phyloP scores from a whole-genome alignment of 139 green algal species.

The Chlamydomonas sp. region DNA sequence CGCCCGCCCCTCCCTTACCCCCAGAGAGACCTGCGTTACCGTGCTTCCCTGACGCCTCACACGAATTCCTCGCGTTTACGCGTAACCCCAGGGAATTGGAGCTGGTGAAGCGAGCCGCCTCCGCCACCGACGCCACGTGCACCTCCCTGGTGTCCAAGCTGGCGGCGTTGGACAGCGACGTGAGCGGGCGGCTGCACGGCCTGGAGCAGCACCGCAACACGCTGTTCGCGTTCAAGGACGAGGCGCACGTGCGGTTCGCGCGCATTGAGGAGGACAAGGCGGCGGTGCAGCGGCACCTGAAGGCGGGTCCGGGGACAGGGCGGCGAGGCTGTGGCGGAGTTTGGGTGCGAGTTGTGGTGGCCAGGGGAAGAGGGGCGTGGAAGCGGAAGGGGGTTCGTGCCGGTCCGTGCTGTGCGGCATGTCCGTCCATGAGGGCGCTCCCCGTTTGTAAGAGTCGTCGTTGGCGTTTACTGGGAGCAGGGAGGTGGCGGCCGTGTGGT shows the following conservation, averaged over 20 bases:
- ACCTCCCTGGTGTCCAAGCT: background rate
- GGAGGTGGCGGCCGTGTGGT: too few relatives aligned
- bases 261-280: background rate
- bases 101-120: constrained; percentile 22
- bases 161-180: background rate
- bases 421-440: too few relatives aligned
- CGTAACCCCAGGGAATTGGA: constrained; percentile 10
- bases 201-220: constrained; percentile 1
- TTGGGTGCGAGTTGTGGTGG: background rate
- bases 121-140: background rate
- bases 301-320: background rate
- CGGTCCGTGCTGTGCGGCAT: too few relatives aligned
- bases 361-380: too few relatives aligned
- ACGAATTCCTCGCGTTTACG: background rate
- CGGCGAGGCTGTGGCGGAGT: background rate
- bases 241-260: background rate
- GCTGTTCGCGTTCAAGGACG: constrained; percentile 6
- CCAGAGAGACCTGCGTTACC: too few relatives aligned
- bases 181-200: background rate
- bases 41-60: too few relatives aligned
- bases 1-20: too few relatives aligned
- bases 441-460: too few relatives aligned
- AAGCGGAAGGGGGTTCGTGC: too few relatives aligned
- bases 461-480: too few relatives aligned
- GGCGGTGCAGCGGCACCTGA: background rate